These are phyloP conservation scores for Quercus tomentella DNA, from an alignment of 331 rosid species.

Conservation along the genomic window DNA sequence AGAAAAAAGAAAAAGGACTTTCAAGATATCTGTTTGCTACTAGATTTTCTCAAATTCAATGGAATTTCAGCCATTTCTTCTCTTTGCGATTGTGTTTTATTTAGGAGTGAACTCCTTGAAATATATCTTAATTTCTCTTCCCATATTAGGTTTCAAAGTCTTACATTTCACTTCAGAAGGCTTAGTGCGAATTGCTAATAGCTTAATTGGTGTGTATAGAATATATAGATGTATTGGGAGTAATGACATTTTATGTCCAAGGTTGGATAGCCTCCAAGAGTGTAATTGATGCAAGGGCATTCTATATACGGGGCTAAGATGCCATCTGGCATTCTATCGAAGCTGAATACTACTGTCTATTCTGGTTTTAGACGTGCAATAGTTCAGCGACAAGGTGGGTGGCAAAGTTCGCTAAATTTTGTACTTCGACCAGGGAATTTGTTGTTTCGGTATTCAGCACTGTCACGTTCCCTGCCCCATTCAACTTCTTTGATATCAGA, in stretches of 20 bases:
- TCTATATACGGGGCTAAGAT: constrained; percentile 47
- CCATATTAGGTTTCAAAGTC: constrained; percentile 34
- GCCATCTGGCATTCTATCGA: constrained; percentile 51
- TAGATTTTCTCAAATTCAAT: not conserved
- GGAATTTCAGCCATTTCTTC: not conserved
- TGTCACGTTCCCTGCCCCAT: constrained; percentile 33
- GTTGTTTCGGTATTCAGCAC: constrained; percentile 23
- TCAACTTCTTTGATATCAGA: constrained; percentile 24
- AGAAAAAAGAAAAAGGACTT: not conserved
- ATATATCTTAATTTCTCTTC: not conserved
- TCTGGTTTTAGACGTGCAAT: constrained; percentile 34
- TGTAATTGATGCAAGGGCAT: constrained; percentile 19
- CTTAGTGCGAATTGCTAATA: constrained; percentile 6
- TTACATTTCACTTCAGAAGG: constrained; percentile 9
- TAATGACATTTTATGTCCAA: constrained; percentile 31
- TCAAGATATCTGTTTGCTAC: not conserved
- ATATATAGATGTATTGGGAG: constrained; percentile 25
- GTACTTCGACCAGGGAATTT: constrained; percentile 28
- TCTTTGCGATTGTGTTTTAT: not conserved
- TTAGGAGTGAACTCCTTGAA: not conserved
- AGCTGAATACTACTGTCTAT: constrained; percentile 46
- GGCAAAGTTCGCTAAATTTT: constrained; percentile 14
- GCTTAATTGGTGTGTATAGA: constrained; percentile 6
- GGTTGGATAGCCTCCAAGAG: constrained; percentile 13
- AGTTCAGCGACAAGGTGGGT: constrained; percentile 26